Conservation (phyloP, 305 asterid genomes). For the Nicotiana rustica region DNA sequence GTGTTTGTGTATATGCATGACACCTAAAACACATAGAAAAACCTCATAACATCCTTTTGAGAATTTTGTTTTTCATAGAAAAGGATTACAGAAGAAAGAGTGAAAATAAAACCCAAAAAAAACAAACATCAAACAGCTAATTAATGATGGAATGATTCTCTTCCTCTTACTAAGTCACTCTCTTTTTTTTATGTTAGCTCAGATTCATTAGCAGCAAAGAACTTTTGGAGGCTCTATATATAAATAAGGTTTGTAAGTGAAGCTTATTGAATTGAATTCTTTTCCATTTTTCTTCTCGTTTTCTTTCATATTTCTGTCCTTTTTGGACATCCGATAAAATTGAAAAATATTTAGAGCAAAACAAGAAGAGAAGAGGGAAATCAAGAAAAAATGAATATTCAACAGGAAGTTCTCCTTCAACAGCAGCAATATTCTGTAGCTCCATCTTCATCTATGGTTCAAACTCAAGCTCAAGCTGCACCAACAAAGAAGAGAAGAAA, state of each 20-base stretch:
- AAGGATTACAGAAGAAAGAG: slow-evolving; percentile 38
- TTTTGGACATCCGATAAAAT: neutral
- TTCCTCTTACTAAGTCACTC: slow-evolving; percentile 13
- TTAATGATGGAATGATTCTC: slow-evolving; percentile 27
- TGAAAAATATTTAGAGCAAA: too few relatives aligned
- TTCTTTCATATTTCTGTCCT: too few relatives aligned
- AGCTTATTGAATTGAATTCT: neutral
- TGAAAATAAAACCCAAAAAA: neutral
- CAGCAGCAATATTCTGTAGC: slow-evolving; percentile 39
- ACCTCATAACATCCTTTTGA: slow-evolving; percentile 58
- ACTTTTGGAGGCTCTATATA: too few relatives aligned
- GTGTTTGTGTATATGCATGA: slow-evolving; percentile 54
- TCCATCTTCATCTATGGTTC: slow-evolving; percentile 39
- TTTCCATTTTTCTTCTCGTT: too few relatives aligned
- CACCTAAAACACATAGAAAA: slow-evolving; percentile 50
- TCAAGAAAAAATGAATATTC: slow-evolving; percentile 7
- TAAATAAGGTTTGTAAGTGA: neutral
- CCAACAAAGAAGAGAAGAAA: slow-evolving; percentile 61
- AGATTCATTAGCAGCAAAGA: too few relatives aligned
- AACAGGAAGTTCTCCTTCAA: neutral
- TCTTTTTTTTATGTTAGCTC: neutral
- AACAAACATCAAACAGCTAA: neutral
- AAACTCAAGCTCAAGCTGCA: slow-evolving; percentile 38
- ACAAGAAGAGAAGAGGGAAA: neutral
- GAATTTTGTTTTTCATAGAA: slow-evolving; percentile 53